Conservation (phyloP, 78 protist species). For the Tieghemostelium lacteum region DNA sequence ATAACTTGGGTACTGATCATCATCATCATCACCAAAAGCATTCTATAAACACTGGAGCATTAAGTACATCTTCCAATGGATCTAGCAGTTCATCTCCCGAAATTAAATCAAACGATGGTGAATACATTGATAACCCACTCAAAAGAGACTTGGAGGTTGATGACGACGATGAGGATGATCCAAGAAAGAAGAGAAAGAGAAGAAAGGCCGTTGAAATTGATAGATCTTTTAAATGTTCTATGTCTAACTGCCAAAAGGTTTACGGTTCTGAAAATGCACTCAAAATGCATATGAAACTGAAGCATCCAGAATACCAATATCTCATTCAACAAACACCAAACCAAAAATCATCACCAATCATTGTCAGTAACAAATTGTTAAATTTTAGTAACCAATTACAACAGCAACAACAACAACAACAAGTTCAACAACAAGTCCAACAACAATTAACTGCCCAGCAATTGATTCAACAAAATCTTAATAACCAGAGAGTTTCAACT, state of each 20-base stretch:
- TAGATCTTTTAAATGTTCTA: constrained; percentile 61
- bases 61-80: neutral
- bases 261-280: constrained; percentile 82
- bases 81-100: constrained; percentile 18
- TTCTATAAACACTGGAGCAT: too few relatives aligned
- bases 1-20: too few relatives aligned
- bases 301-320: constrained; percentile 80
- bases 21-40: neutral
- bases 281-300: constrained; percentile 76
- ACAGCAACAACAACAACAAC: neutral
- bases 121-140: neutral
- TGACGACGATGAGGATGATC: constrained; percentile 46
- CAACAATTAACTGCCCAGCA: neutral
- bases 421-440: neutral
- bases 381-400: constrained; percentile 1
- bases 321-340: constrained; percentile 55
- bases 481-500: constrained; percentile 19
- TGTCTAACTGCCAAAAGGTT: constrained; percentile 69
- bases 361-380: constrained; percentile 57
- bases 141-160: neutral
- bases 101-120: constrained; percentile 3
- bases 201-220: constrained; percentile 78
- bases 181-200: constrained; percentile 76
- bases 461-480: neutral
- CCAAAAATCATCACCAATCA: constrained; percentile 51